A percentile compares a stretch with the other conserved stretches of the same genome.
phyloP scores from a whole-genome alignment of 495 filamentous ascomycete genomes.

The Tuber brumale region DNA sequence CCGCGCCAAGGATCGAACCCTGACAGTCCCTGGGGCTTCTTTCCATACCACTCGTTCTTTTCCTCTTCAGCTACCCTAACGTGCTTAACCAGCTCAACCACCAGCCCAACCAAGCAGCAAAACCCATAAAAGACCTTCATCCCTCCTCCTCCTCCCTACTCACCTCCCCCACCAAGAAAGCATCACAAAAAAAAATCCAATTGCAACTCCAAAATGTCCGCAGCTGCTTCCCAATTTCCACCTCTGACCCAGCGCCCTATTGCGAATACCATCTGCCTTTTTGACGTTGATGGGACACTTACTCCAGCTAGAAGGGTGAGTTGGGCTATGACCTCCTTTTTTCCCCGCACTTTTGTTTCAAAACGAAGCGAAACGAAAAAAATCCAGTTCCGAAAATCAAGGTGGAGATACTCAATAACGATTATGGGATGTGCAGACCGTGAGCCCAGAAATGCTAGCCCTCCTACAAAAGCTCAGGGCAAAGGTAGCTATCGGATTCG shows the following conservation, averaged over 20 bases:
- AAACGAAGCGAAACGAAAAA: not conserved
- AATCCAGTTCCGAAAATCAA: not conserved
- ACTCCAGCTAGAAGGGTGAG: conserved; percentile 67
- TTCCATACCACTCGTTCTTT: not conserved
- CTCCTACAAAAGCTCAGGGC: conserved; percentile 73
- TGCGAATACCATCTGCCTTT: conserved; percentile 83
- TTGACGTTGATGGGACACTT: conserved; percentile 88
- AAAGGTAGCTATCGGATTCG: conserved; percentile 86
- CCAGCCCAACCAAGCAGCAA: not conserved
- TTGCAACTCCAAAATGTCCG: conserved; percentile 29
- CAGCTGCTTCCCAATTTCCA: conserved; percentile 50
- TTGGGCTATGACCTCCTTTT: conserved; percentile 20
- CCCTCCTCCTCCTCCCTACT: conserved; percentile 4
- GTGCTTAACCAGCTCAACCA: not conserved
- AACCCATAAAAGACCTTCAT: conserved; percentile 2
- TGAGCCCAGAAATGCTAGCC: conserved; percentile 70
- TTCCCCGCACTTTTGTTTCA: conserved; percentile 2
- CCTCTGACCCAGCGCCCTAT: conserved; percentile 72
- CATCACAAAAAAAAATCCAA: not conserved
- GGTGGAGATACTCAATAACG: conserved; percentile 20
- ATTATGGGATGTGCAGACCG: conserved; percentile 46
- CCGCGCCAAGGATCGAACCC: not conserved
- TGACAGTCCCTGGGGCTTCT: not conserved
- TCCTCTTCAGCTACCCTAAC: not conserved
- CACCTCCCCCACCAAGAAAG: conserved; percentile 4